Base-by-base conservation (phyloP, 805 yeast species). In the Cyberlindnera euphorbiiphila region DNA sequence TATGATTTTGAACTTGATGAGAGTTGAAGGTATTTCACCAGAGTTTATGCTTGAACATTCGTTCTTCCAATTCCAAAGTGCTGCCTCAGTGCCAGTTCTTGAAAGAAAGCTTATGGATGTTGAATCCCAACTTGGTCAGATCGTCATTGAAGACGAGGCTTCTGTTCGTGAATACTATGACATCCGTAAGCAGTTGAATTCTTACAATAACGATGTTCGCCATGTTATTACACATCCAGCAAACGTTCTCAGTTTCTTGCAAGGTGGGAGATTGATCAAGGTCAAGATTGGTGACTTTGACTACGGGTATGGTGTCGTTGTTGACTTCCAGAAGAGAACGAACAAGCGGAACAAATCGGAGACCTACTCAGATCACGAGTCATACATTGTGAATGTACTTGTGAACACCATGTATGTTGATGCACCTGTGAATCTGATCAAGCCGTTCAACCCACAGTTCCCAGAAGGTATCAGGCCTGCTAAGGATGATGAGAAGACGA, bases 1-100 rank as follows among this genome's bases (percentile, higher is more conserved):
- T 60, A 93, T 93, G 99, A 86, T 89, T 54, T 73, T 93, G 62
- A 93, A 93, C 60, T 71, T 93, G 60, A 78, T 93, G 83, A 78
- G 98, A 57, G 98, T 93, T 12, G 98, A 93, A 64, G 98, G 98
- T 42, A 86, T 93, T 38, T 88, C 98, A 1, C 98, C 99, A 0
- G 98, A 93, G 60, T 93, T 84, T 47, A 89, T 93, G 97, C 71
- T 93, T 48, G 95, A 88, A 59, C 76, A 83, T 51, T 91, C 98
- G 2, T 93, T 93, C 56, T 93, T 68, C 66, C 99, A 93, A 62
- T 94, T 89, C 60, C 99, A 93, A 60, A 91, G 85, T 57, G 86
- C 91, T 9, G 76, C 91, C 12, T 77, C 94, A 17, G 95, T 94
- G 11, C 99, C 99, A 2, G 66, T 72, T 13, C 68, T 93, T 68